Evolutionary conservation across 306 rosid genomes (phyloP).

Genomic region (Macrotyloma uniflorum): DNA sequence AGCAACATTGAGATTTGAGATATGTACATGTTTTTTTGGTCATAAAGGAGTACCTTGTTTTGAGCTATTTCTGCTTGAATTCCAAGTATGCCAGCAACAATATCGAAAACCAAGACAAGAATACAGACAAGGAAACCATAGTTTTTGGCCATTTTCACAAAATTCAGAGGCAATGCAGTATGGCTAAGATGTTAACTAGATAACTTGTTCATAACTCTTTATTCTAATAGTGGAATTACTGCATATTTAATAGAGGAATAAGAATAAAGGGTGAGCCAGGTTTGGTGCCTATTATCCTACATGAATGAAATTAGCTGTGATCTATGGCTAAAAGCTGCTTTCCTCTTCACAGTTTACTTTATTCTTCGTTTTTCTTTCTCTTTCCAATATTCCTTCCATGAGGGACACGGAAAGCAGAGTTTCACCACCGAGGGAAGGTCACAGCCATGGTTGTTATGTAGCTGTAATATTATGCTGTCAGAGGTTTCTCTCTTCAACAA

Average conservation of each 20-base stretch:
- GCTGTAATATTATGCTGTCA: not conserved
- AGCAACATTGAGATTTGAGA: not conserved
- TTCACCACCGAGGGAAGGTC: slow-evolving; percentile 44
- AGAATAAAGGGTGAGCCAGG: slow-evolving; percentile 56
- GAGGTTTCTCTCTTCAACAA: not conserved
- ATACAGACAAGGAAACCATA: slow-evolving; percentile 63
- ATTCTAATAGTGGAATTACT: slow-evolving; percentile 23
- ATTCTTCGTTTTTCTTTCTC: slow-evolving; percentile 33
- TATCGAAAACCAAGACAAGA: slow-evolving; percentile 60
- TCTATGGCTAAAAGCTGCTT: slow-evolving; percentile 57
- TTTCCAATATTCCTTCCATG: slow-evolving; percentile 65
- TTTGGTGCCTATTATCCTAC: slow-evolving; percentile 28
- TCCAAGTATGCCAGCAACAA: slow-evolving; percentile 79
- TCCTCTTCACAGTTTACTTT: slow-evolving; percentile 44
- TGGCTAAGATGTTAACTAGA: not conserved
- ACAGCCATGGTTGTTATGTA: not conserved
- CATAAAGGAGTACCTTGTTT: slow-evolving; percentile 56
- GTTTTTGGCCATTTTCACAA: slow-evolving; percentile 56
- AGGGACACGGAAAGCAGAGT: slow-evolving; percentile 64
- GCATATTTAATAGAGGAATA: slow-evolving; percentile 34
- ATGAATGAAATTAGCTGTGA: slow-evolving; percentile 46
- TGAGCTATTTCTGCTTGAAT: slow-evolving; percentile 78
- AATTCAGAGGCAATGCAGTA: slow-evolving; percentile 3
- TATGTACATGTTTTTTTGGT: not conserved
- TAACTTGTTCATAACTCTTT: slow-evolving; percentile 39